Conservation (phyloP, 73 alveolate species). For the Uronychia setigera region DNA sequence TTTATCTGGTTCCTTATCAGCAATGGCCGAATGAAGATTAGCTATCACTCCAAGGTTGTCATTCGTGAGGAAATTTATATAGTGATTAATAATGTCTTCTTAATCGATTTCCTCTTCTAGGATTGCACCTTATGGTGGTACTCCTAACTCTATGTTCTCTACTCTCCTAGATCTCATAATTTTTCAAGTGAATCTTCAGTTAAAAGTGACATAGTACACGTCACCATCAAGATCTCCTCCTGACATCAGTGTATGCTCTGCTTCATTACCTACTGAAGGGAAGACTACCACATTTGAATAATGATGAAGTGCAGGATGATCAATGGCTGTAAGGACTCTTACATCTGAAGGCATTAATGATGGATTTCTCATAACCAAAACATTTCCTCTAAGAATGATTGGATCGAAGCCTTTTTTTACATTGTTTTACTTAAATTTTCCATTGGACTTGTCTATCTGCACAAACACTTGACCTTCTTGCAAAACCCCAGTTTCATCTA, state of each 20-base stretch:
- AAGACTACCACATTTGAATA: conserved; percentile 82
- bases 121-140: too few species aligned
- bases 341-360: conserved; percentile 72
- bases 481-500: conserved; percentile 72
- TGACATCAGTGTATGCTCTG: conserved; percentile 74
- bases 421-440: not conserved
- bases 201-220: conserved; percentile 79
- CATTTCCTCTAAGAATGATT: not conserved
- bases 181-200: not conserved
- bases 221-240: conserved; percentile 96
- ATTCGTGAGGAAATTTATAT: too few species aligned
- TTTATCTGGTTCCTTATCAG: too few species aligned
- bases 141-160: too few species aligned
- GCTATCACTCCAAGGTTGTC: too few species aligned
- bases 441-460: conserved; percentile 23
- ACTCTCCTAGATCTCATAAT: conserved; percentile 19
- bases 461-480: conserved; percentile 66
- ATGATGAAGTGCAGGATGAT: conserved; percentile 68
- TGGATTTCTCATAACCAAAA: not conserved
- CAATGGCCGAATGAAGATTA: too few species aligned
- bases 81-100: too few species aligned
- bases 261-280: conserved; percentile 75
- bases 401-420: not conserved
- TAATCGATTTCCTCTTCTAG: too few species aligned
- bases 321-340: conserved; percentile 72